Conservation (phyloP, 495 filamentous ascomycete species). For the Zalerion maritima region DNA sequence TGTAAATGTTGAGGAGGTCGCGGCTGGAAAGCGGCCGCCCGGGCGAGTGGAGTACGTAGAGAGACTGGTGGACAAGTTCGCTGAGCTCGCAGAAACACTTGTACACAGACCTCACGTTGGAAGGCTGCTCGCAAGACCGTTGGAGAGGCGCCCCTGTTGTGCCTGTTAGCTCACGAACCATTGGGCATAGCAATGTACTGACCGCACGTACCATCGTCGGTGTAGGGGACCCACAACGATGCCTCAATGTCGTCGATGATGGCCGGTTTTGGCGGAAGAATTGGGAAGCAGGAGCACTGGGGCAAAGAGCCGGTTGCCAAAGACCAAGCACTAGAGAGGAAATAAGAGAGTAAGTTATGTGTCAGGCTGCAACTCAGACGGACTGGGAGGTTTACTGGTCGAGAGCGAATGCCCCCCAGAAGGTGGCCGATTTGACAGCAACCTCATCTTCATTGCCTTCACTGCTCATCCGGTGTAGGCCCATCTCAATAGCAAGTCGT, state of each 20-base stretch:
- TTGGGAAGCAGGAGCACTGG: slow-evolving; percentile 42
- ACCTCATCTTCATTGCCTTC: slow-evolving; percentile 35
- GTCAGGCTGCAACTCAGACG: background rate
- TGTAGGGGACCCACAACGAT: slow-evolving; percentile 42
- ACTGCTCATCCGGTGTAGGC: slow-evolving; percentile 37
- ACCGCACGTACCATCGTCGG: slow-evolving; percentile 41
- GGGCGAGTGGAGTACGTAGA: slow-evolving; percentile 50
- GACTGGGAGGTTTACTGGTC: slow-evolving; percentile 44
- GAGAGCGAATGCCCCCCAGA: slow-evolving; percentile 56
- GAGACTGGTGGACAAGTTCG: slow-evolving; percentile 49
- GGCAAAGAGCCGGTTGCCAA: slow-evolving; percentile 47
- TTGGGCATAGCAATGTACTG: background rate
- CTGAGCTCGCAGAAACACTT: slow-evolving; percentile 50
- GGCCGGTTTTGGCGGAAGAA: slow-evolving; percentile 39
- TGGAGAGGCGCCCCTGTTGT: slow-evolving; percentile 28
- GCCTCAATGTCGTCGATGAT: slow-evolving; percentile 40
- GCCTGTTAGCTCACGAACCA: slow-evolving; percentile 5
- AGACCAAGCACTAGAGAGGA: slow-evolving; percentile 41
- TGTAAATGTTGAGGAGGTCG: slow-evolving; percentile 40
- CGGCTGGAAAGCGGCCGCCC: slow-evolving; percentile 41
- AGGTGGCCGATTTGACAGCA: slow-evolving; percentile 51
- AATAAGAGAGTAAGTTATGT: background rate
- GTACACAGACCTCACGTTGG: slow-evolving; percentile 42
- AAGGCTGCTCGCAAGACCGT: slow-evolving; percentile 34
- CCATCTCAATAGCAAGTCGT: slow-evolving; percentile 51